Evolutionary conservation across 176 grass and related monocot genomes (phyloP).

Genomic region (Triticum turgidum): DNA sequence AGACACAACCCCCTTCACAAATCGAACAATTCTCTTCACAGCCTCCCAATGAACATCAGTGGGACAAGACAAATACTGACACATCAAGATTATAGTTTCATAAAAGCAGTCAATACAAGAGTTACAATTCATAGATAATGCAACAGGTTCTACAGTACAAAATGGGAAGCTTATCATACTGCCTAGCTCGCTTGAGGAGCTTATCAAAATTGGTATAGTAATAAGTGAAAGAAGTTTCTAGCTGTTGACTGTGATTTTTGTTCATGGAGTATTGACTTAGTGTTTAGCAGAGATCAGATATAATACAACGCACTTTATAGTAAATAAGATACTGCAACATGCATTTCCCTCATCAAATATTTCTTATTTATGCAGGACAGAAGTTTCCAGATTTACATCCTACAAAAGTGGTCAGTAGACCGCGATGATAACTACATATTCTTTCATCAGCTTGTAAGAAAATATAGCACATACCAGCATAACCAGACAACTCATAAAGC

Average conservation of each 20-base stretch:
- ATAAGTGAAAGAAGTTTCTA: slow-evolving; percentile 48
- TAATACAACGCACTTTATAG: neutral
- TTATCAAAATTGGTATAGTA: slow-evolving; percentile 48
- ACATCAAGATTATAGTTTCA: neutral
- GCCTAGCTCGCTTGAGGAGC: slow-evolving; percentile 68
- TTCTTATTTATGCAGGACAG: slow-evolving; percentile 43
- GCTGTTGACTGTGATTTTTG: neutral
- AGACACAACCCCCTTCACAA: no score
- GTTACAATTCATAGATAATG: slow-evolving; percentile 56
- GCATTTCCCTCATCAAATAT: slow-evolving; percentile 7
- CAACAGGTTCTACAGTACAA: slow-evolving; percentile 29
- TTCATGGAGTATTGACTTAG: neutral
- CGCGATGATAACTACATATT: slow-evolving; percentile 77
- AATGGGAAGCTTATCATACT: slow-evolving; percentile 78
- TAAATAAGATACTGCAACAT: neutral
- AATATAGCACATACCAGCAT: neutral
- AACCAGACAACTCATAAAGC: neutral
- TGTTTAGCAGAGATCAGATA: neutral
- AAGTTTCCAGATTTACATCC: slow-evolving; percentile 62
- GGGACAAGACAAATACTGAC: neutral
- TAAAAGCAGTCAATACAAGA: slow-evolving; percentile 44
- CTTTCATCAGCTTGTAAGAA: neutral
- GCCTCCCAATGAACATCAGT: no score
- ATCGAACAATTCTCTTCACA: no score
- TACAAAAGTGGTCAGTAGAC: slow-evolving; percentile 56